phyloP scores from a whole-genome alignment of 345 rosid genomes.

The Camelina sativa region DNA sequence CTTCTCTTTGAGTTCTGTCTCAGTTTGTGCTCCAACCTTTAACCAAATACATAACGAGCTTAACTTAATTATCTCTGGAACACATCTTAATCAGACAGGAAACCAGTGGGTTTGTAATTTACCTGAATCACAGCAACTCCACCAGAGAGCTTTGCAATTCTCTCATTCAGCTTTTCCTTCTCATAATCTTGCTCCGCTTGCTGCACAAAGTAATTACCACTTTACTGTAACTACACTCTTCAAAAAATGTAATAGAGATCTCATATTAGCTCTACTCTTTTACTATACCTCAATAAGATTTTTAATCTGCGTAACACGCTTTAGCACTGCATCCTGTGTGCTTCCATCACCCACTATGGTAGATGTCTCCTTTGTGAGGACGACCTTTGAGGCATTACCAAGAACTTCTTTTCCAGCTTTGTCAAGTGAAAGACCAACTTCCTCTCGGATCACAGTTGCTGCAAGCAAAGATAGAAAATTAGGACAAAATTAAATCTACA shows the following conservation, averaged over 20 bases:
- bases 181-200: constrained; percentile 94
- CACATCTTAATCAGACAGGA: background rate
- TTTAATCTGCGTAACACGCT: constrained; percentile 88
- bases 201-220: constrained; percentile 47
- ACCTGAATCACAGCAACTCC: constrained; percentile 94
- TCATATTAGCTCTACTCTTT: background rate
- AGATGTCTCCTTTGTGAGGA: constrained; percentile 88
- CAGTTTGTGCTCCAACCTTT: constrained; percentile 88
- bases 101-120: background rate
- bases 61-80: background rate
- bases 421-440: constrained; percentile 94
- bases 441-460: constrained; percentile 94
- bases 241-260: constrained; percentile 3
- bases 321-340: constrained; percentile 92
- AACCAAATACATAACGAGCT: constrained; percentile 18
- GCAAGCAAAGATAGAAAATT: constrained; percentile 16
- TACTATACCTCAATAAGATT: constrained; percentile 80
- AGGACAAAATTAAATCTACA: constrained; percentile 10
- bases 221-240: background rate
- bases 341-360: constrained; percentile 98
- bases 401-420: constrained; percentile 92
- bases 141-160: constrained; percentile 92
- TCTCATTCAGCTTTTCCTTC: constrained; percentile 89
- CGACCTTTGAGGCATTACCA: constrained; percentile 90
- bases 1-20: constrained; percentile 95